Evolutionary conservation across 2,329 filamentous ascomycete genomes (phyloP), one percentile per base, ranked within the genome.

Genomic region (Stagonosporopsis vannaccii): DNA sequence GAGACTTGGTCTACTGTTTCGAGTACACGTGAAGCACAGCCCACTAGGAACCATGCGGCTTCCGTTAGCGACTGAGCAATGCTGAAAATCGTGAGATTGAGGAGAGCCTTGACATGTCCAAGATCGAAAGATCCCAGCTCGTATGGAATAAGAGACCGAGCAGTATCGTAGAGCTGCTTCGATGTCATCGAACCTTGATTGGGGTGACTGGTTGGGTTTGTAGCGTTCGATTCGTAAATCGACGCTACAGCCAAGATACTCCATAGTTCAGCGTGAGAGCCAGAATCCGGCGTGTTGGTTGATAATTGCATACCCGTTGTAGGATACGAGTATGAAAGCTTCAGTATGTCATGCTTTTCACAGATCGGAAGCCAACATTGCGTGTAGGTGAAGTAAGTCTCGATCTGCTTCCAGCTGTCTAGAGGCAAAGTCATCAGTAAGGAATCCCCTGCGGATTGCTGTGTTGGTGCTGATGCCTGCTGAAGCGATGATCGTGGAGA

Each of bases 361-460:
- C 89, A 79, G 23, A 93, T 86, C 0, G 90, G 90, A 23, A 93
- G 81, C 90, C 90, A 93, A 49, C 84, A 86, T 70, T 92, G 88
- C 0, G 87, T 90, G 64, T 90, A 91, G 1, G 88, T 85, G 57
- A 91, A 90, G 70, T 91, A 92, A 4, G 89, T 81, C 62, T 92
- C 88, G 35, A 92, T 77, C 4, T 92, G 80, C 2, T 82, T 79
- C 78, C 81, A 87, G 68, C 82, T 84, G 66, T 85, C 82, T 15
- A 73, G 67, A 15, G 82, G 86, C 0, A 89, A 75, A 36, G 52
- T 50, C 32, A 51, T 58, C 7, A 51, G 35, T 19, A 40, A 11
- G 15, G 13, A 6, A 12, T 39, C 36, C 32, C 22, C 13, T 1
- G 26, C 7, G 19, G 43, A 13, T 2, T 50, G 43, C n/a, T 37